phyloP scores from a whole-genome alignment of 129 eudicot species.

The Artemisia argyi region DNA sequence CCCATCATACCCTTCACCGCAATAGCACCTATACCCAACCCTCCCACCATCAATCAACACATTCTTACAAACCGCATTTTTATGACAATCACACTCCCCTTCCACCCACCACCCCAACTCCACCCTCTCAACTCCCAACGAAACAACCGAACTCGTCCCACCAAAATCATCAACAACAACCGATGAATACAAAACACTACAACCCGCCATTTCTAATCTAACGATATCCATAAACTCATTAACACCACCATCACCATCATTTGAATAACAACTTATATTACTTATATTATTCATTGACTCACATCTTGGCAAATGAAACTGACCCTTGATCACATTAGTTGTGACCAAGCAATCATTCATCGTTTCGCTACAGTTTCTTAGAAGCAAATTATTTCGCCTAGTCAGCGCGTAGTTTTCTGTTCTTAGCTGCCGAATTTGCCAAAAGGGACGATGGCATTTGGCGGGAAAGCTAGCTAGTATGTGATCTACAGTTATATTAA shows the following conservation, averaged over 20 bases:
- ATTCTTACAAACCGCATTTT: slow-evolving; percentile 42
- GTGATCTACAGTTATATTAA: slow-evolving; percentile 43
- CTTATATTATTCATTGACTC: background rate
- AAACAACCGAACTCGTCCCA: slow-evolving; percentile 24
- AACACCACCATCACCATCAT: slow-evolving; percentile 3
- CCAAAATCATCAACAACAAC: slow-evolving; percentile 30
- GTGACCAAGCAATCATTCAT: slow-evolving; percentile 40
- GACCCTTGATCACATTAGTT: slow-evolving; percentile 19
- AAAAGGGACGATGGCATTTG: slow-evolving; percentile 45
- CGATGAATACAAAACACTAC: slow-evolving; percentile 50
- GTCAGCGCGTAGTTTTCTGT: slow-evolving; percentile 43
- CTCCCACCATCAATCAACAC: slow-evolving; percentile 7
- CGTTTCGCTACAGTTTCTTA: slow-evolving; percentile 43
- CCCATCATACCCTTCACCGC: slow-evolving; percentile 59
- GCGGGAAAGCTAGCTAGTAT: slow-evolving; percentile 46
- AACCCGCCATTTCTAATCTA: slow-evolving; percentile 25
- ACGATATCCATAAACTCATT: slow-evolving; percentile 30
- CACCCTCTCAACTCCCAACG: slow-evolving; percentile 53
- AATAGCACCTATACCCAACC: slow-evolving; percentile 61
- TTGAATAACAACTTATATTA: slow-evolving; percentile 45
- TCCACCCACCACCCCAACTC: slow-evolving; percentile 79
- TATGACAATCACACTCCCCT: slow-evolving; percentile 52
- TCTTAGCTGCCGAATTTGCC: slow-evolving; percentile 12
- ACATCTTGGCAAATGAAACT: slow-evolving; percentile 31
- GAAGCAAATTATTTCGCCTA: slow-evolving; percentile 45